Evolutionary conservation across 257 asterid species (phyloP).

Genomic region (Solanum chiquidenum): DNA sequence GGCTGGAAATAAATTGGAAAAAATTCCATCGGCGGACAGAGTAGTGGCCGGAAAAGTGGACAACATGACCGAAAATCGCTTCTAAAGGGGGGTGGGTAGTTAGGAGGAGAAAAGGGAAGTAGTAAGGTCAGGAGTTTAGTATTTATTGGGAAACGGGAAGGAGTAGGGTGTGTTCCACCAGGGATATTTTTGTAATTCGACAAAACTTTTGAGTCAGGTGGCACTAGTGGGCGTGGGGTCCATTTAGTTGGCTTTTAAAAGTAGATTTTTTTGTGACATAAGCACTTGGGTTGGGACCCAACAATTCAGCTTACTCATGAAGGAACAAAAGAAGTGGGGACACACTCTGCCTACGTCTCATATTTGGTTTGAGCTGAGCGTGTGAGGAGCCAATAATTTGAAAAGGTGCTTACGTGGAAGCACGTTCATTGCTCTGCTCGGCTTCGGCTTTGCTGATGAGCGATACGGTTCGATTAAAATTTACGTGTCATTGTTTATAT

Average conservation of each 20-base stretch:
- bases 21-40: constrained; percentile 16
- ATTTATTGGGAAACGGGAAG: constrained; percentile 29
- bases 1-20: constrained; percentile 25
- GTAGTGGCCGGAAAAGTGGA: constrained; percentile 36
- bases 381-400: constrained; percentile 10
- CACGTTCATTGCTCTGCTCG: background rate
- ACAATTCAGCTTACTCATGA: constrained; percentile 57
- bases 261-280: constrained; percentile 17
- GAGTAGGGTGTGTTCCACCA: constrained; percentile 13
- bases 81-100: constrained; percentile 10
- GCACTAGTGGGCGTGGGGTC: constrained; percentile 42
- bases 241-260: constrained; percentile 12
- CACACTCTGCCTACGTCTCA: constrained; percentile 16
- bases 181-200: constrained; percentile 31
- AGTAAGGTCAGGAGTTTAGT: constrained; percentile 29
- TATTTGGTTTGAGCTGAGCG: background rate
- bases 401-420: background rate
- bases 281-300: constrained; percentile 14
- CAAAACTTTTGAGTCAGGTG: constrained; percentile 57
- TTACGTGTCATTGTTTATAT: too few relatives aligned
- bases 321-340: constrained; percentile 40
- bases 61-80: constrained; percentile 36
- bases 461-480: too few relatives aligned
- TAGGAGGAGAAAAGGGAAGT: constrained; percentile 58
- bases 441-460: background rate